Evolutionary conservation across 2,329 filamentous ascomycete genomes (phyloP).

Genomic region (Talaromyces atroroseus): DNA sequence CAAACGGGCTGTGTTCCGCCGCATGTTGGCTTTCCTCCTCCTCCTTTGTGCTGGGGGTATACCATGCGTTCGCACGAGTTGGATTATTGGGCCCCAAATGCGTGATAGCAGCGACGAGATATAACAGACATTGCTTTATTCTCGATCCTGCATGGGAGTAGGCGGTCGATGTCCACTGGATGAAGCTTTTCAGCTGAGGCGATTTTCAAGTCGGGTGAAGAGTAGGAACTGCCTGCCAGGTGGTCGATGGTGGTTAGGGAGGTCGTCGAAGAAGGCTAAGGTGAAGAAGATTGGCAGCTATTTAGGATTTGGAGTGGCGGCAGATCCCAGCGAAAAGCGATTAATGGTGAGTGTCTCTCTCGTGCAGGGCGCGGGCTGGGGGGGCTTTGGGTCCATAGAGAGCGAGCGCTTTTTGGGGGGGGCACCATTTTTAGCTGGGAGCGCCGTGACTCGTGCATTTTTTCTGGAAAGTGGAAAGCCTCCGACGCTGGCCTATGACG

Average conservation of each 20-base stretch:
- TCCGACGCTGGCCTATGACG: conserved; percentile 8
- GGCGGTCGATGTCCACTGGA: not conserved
- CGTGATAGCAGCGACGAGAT: not conserved
- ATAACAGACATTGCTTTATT: conserved; percentile 12
- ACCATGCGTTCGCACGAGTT: conserved; percentile 3
- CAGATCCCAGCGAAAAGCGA: not conserved
- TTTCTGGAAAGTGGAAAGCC: conserved; percentile 4
- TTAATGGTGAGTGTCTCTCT: not conserved
- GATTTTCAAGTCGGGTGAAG: no score
- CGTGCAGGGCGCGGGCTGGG: not conserved
- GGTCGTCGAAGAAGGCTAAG: not conserved
- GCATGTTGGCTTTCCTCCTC: conserved; percentile 10
- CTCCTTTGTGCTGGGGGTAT: conserved; percentile 5
- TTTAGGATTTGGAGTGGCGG: not conserved
- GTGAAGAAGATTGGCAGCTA: not conserved
- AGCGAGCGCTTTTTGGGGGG: not conserved
- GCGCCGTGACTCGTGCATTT: not conserved
- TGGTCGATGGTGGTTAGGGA: not conserved
- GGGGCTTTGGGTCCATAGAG: not conserved
- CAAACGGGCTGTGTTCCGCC: conserved; percentile 35
- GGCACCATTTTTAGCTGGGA: not conserved
- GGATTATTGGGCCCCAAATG: conserved; percentile 6
- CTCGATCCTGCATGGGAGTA: not conserved
- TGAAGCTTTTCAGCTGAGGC: not conserved
- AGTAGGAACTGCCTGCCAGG: no score